These are phyloP conservation scores for Alloascoidea africana DNA, from an alignment of 805 yeast species.

Conservation along the genomic window DNA sequence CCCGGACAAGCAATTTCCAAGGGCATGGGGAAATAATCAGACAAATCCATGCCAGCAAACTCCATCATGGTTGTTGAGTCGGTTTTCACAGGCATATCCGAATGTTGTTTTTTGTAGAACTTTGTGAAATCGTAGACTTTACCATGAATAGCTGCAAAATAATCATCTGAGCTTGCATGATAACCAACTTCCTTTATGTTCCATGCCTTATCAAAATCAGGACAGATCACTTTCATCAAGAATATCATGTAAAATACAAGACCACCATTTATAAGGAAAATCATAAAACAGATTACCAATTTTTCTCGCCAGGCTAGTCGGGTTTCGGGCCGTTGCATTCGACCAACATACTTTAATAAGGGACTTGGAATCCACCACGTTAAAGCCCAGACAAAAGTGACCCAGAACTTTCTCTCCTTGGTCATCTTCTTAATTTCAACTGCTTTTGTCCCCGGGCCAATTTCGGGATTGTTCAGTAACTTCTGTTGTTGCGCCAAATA, in stretches of 20 bases:
- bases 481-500: not conserved
- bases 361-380: slow-evolving; percentile 27
- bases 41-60: slow-evolving; percentile 23
- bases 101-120: slow-evolving; percentile 23
- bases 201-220: slow-evolving; percentile 26
- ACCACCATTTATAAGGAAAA: slow-evolving; percentile 19
- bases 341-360: slow-evolving; percentile 16
- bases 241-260: slow-evolving; percentile 27
- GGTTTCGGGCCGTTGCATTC: slow-evolving; percentile 24
- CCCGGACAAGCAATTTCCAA: slow-evolving; percentile 22
- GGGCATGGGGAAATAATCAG: slow-evolving; percentile 25
- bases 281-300: slow-evolving; percentile 19
- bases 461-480: not conserved
- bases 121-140: slow-evolving; percentile 23
- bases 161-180: slow-evolving; percentile 21
- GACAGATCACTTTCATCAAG: slow-evolving; percentile 21
- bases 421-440: slow-evolving; percentile 18
- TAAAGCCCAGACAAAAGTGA: slow-evolving; percentile 21
- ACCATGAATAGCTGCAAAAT: slow-evolving; percentile 23
- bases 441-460: slow-evolving; percentile 10
- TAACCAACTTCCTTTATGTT: slow-evolving; percentile 17
- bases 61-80: slow-evolving; percentile 17
- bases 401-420: slow-evolving; percentile 19
- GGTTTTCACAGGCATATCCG: slow-evolving; percentile 20
- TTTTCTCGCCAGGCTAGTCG: slow-evolving; percentile 28